Evolutionary conservation across 768 basidiomycete species (phyloP).

Genomic region (Lentinula edodes): DNA sequence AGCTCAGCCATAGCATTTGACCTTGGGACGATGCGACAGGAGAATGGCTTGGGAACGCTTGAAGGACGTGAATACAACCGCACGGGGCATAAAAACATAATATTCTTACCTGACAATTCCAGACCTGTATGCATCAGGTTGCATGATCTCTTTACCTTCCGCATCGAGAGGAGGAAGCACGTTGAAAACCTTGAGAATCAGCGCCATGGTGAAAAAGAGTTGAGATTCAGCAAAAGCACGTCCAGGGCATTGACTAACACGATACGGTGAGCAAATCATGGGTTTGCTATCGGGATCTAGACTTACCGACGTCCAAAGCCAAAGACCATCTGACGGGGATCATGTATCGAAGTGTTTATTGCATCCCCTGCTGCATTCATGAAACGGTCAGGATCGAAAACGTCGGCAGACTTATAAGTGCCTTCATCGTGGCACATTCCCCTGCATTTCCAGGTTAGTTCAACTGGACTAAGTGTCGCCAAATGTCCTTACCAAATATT

Average conservation of each 20-base stretch:
- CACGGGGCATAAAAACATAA: not conserved
- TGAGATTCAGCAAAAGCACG: not conserved
- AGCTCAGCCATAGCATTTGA: not conserved
- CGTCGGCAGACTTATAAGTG: not conserved
- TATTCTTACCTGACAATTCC: not conserved
- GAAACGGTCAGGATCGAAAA: not conserved
- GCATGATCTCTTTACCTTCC: not conserved
- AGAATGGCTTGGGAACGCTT: not conserved
- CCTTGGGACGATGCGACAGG: not conserved
- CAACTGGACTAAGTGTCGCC: not conserved
- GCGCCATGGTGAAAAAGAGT: conserved; percentile 1
- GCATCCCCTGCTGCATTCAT: not conserved
- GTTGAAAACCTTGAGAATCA: not conserved
- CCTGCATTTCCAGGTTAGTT: not conserved
- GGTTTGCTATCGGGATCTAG: not conserved
- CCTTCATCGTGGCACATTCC: conserved; percentile 2
- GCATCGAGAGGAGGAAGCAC: not conserved
- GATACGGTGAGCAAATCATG: not conserved
- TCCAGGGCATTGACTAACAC: not conserved
- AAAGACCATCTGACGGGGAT: not conserved
- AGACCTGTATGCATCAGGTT: not conserved
- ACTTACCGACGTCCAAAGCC: conserved; percentile 1
- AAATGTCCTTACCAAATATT: not conserved
- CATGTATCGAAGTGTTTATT: not conserved
- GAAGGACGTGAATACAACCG: not conserved